These are phyloP conservation scores for Ramaria sp. DNA, from an alignment of 768 basidiomycete genomes.

Conservation along the genomic window DNA sequence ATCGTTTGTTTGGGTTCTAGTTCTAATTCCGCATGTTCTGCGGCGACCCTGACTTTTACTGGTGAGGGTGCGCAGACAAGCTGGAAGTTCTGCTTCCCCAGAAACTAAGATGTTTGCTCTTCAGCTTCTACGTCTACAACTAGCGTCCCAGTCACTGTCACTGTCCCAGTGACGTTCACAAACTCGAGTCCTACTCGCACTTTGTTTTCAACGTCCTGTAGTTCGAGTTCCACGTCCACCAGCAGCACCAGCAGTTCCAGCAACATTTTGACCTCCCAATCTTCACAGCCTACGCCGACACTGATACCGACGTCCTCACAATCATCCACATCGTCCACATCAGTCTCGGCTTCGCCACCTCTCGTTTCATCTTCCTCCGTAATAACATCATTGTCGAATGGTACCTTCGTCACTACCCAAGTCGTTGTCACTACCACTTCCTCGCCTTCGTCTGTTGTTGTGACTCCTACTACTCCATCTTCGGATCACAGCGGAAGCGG, in stretches of 20 bases:
- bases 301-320: not conserved
- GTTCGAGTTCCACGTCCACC: not conserved
- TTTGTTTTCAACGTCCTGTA: constrained; percentile 3
- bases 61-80: not conserved
- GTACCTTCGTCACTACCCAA: not conserved
- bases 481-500: not conserved
- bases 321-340: not conserved
- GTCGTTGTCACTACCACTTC: not conserved
- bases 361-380: not conserved
- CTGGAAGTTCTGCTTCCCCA: not conserved
- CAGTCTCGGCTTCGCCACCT: not conserved
- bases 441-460: not conserved
- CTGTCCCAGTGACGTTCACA: not conserved
- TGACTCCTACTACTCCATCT: not conserved
- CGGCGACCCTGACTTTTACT: not conserved
- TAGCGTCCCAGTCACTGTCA: not conserved
- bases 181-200: not conserved
- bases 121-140: not conserved
- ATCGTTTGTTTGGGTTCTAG: not conserved
- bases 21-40: not conserved
- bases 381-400: not conserved
- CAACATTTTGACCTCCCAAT: too few relatives aligned
- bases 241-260: not conserved
- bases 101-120: not conserved
- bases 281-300: not conserved